A percentile compares a stretch with the other conserved stretches of the same genome.
phyloP scores from a whole-genome alignment of 1,284 basidiomycete species.

The Ustilago xerochloae region DNA sequence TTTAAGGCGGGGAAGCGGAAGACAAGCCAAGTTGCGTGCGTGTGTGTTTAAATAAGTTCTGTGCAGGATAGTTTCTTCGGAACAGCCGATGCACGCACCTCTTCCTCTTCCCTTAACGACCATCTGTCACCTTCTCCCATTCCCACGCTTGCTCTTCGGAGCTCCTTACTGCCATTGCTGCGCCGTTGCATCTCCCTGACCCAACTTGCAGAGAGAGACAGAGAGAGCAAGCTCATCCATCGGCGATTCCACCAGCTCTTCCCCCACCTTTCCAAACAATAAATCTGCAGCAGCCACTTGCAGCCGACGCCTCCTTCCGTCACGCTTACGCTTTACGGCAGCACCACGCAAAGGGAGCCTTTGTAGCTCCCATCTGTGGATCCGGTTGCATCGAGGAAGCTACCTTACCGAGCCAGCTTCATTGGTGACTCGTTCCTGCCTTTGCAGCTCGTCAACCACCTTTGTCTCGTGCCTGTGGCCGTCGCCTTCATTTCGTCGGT shows the following conservation, averaged over 20 bases:
- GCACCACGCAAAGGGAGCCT: no score
- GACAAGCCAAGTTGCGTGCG: background rate
- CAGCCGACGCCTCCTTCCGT: no score
- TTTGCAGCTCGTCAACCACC: background rate
- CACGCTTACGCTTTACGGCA: no score
- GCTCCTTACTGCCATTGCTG: no score
- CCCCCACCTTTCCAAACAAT: no score
- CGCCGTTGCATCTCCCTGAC: no score
- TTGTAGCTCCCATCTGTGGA: no score
- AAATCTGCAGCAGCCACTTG: background rate
- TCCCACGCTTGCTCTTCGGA: background rate
- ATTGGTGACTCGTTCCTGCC: background rate
- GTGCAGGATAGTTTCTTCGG: background rate
- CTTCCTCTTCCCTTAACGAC: no score
- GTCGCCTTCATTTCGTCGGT: slow-evolving; percentile 9
- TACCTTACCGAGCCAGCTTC: slow-evolving; percentile 1
- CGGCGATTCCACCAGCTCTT: no score
- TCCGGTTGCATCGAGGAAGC: no score
- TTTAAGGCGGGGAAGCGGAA: background rate
- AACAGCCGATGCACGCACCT: slow-evolving; percentile 3
- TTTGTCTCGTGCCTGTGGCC: background rate
- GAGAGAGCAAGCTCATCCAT: no score
- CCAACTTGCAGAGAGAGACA: no score
- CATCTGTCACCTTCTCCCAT: background rate
- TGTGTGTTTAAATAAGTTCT: background rate